Evolutionary conservation across 345 rosid species (phyloP), one percentile per base, ranked within the genome.

Genomic region (Eucalyptus paniculata): DNA sequence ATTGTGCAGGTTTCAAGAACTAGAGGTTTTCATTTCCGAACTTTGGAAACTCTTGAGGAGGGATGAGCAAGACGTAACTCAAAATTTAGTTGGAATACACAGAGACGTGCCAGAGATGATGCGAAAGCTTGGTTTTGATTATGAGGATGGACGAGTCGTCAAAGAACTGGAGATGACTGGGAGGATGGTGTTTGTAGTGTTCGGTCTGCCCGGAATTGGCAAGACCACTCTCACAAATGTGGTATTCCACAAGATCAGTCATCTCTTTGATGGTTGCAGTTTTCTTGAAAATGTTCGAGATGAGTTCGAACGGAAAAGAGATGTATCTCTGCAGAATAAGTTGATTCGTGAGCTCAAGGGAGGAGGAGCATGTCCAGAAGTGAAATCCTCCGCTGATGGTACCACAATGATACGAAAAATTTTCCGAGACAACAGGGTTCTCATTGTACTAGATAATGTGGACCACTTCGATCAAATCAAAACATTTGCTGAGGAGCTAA

Each of bases 91-190:
- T 28, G 69, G 69, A 62, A 62, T 13, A 62, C 2, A 62, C 1
- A 30, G 8, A 62, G 34, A 62, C 0, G 9, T 62, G 72, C 34
- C 9, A 13, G 72, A 62, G 8, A 62, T 62, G 18, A 62, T 62
- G 18, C 32, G 34, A 62, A 62, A 62, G 34, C 72, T 62, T 62
- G 72, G 72, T 62, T 60, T 60, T 1, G 32, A 0, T 12, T 60
- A 60, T 60, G 0, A 13, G 5, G 8, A 60, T 28, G 32, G 69
- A 28, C 34, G 4, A 60, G 34, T 26, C 2, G 0, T 60, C 67
- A 0, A 28, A 28, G 49, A 47, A 11, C 0, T 47, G 4, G 0
- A 47, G 49, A 47, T 47, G 49, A 47, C 49, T 47, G 13, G 2
- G 49, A 47, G 49, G 49, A 47, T 4, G 49, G 49, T 47, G 49